Evolutionary conservation across 2,329 filamentous ascomycete species (phyloP), one percentile per base, ranked within the genome.

Genomic region (Rachicladosporium sp.): DNA sequence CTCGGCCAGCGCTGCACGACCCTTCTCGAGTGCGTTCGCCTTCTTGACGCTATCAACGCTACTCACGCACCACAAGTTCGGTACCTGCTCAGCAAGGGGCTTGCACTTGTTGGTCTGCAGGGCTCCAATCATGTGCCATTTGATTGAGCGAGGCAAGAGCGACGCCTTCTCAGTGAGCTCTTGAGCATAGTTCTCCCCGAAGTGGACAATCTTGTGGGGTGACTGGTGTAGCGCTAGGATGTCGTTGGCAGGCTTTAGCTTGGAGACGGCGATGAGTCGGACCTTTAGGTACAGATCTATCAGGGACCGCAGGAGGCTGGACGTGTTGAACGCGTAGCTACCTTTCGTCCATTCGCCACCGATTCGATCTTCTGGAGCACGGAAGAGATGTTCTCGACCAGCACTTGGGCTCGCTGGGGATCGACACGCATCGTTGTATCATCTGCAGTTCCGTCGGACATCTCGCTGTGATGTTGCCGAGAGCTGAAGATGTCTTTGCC

Each of bases 71-170:
- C 80, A 93, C 34, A 98, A 74, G 52, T 93, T 94, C 23, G 82
- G 80, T 46, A 96, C 83, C 53, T 82, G 78, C 53, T 77, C 70
- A 3, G 88, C 85, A 6, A 98, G 73, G 33, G 76, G 74, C 53
- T 86, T 87, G 71, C 87, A 94, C 67, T 96, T 94, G 51, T 88
- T 93, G 10, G 83, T 88, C 63, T 98, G 91, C 31, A 98, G 66
- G 0, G 83, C 86, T 31, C 91, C 91, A 58, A 96, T 98, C 62
- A 96, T 95, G 63, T 98, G 91, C 91, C 91, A 98, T 52, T 73
- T 73, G 49, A 98, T 82, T 29, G 71, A 73, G 33, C 66, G 65
- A 0, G 91, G 89, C 8, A 98, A 73, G 12, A 94, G 59, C 29
- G 74, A 72, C 1, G 86, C 81, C 63, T 98, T 98, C 59, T 93